Evolutionary conservation across 176 grass and related monocot genomes (phyloP), one percentile per base, ranked within the genome.

Genomic region (Oryza glaberrima): DNA sequence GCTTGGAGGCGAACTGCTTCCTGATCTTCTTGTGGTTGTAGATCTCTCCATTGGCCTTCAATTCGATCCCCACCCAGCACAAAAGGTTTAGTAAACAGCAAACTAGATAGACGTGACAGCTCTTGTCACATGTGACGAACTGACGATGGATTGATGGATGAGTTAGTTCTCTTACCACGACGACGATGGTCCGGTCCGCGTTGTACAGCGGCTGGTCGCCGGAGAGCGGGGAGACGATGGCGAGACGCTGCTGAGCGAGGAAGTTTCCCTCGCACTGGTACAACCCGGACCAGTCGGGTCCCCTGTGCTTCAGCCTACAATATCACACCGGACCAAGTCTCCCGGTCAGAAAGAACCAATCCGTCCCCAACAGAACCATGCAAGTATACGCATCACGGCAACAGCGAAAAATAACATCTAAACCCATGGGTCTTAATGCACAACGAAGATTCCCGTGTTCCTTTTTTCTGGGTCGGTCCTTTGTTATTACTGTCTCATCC

Each of bases 151-250:
- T 14, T 13, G 47, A 49, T 49, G 49, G 17, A 63, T 23, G n/a
- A 3, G 58, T 63, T 61, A 23, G 58, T 22, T 63, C 30, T 45
- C 82, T 5, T 96, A 99, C 96, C 91, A 94, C 94, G 14, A 99
- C 88, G 7, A 99, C 84, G 84, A 99, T 91, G 81, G 85, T 82
- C 54, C 73, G 84, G 90, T 96, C 94, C 80, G 88, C 86, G 38
- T 94, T 99, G 86, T 90, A 99, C 58, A 99, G 94, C 7, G 97
- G 97, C 72, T 99, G 97, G 79, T 99, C 97, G 43, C 97, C 97
- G 60, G 97, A 99, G 65, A 88, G 88, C 28, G 93, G 94, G 81
- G 94, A 94, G 28, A 99, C 91, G 76, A 99, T 49, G 41, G 94
- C 90, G 69, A 99, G 94, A 11, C 97, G 90, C 85, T 99, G 97